Percentiles rank a stretch among this genome's conserved stretches.
phyloP scores from a whole-genome alignment of 2,329 filamentous ascomycete species.

The Aspergillus texensis region DNA sequence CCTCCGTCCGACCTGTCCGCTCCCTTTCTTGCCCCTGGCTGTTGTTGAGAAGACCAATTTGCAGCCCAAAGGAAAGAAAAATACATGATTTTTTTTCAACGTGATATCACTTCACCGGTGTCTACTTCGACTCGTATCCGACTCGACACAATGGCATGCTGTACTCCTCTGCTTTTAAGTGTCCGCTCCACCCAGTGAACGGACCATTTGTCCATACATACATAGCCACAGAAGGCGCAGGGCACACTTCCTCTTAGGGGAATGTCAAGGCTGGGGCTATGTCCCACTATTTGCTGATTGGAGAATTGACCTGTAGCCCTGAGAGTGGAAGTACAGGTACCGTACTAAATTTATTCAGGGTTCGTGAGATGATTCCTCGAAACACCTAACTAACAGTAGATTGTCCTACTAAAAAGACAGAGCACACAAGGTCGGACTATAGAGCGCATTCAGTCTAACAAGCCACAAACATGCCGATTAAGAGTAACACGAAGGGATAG shows the following conservation, averaged over 20 bases:
- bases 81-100: not conserved
- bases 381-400: not conserved
- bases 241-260: not conserved
- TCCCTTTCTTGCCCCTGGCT: not conserved
- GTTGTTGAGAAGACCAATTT: not conserved
- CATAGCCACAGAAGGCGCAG: constrained; percentile 4
- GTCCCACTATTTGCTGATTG: constrained; percentile 6
- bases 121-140: not conserved
- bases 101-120: not conserved
- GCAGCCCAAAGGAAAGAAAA: not conserved
- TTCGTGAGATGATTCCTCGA: not conserved
- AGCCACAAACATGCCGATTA: constrained; percentile 1
- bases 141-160: not conserved
- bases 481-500: not conserved
- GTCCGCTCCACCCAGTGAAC: not conserved
- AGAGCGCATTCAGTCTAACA: not conserved
- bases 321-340: not conserved
- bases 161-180: not conserved
- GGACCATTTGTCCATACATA: not conserved
- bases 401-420: no score
- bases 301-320: not conserved
- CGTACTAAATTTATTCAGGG: not conserved
- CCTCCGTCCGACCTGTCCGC: not conserved
- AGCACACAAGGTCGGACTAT: not conserved
- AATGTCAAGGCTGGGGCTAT: constrained; percentile 6